Conservation (phyloP, 371 early-diverging fungal genomes). For the Mucor indicus region DNA sequence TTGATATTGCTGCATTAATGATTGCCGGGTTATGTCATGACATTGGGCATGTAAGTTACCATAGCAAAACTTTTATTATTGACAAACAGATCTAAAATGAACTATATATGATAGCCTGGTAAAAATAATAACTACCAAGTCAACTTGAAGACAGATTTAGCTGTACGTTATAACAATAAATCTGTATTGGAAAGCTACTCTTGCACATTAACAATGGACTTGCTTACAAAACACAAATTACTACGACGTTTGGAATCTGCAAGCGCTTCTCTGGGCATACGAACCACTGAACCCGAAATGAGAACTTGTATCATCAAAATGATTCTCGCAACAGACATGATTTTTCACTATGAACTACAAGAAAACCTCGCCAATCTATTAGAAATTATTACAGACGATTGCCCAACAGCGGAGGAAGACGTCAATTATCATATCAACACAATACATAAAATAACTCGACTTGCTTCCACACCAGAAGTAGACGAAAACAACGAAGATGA, state of each 20-base stretch:
- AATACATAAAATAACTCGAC: constrained; percentile 10
- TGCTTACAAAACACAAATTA: constrained; percentile 66
- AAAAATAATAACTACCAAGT: constrained; percentile 86
- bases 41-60: constrained; percentile 84
- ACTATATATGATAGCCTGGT: no score
- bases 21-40: constrained; percentile 91
- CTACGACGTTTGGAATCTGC: constrained; percentile 40
- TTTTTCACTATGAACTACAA: constrained; percentile 79
- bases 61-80: constrained; percentile 31
- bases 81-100: no score
- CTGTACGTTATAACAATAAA: constrained; percentile 63
- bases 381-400: constrained; percentile 22
- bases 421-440: constrained; percentile 1
- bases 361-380: constrained; percentile 53
- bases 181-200: constrained; percentile 88
- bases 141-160: constrained; percentile 76
- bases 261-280: constrained; percentile 25
- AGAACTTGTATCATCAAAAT: constrained; percentile 53
- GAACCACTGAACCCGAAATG: constrained; percentile 49
- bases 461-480: constrained; percentile 23
- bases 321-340: constrained; percentile 88
- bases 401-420: constrained; percentile 1
- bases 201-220: constrained; percentile 66
- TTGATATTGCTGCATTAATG: constrained; percentile 72
- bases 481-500: no score